Evolutionary conservation across 345 rosid species (phyloP).

Genomic region (Punica granatum): DNA sequence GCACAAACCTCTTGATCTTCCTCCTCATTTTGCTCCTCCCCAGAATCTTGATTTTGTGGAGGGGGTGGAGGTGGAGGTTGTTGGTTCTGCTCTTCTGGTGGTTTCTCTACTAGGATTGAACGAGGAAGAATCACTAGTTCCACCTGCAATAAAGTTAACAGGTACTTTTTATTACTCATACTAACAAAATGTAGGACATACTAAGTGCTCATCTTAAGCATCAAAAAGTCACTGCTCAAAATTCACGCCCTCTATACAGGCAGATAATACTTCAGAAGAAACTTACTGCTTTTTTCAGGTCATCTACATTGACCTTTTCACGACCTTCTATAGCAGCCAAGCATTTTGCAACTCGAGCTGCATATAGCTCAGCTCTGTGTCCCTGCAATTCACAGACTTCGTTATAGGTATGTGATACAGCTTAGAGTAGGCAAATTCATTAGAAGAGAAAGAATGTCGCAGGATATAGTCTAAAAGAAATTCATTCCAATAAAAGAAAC

Average conservation of each 20-base stretch:
- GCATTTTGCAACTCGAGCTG: constrained; percentile 92
- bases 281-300: constrained; percentile 93
- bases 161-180: background rate
- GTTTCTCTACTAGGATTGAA: constrained; percentile 63
- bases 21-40: constrained; percentile 76
- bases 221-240: background rate
- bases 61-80: constrained; percentile 96
- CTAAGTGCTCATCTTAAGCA: background rate
- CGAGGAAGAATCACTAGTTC: constrained; percentile 96
- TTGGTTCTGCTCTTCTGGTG: constrained; percentile 85
- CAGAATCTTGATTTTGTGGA: constrained; percentile 72
- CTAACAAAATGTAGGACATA: background rate
- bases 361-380: constrained; percentile 92
- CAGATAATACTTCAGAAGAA: constrained; percentile 16
- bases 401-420: background rate
- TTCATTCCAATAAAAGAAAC: background rate
- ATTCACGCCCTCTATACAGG: background rate
- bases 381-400: constrained; percentile 42
- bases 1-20: constrained; percentile 70
- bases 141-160: constrained; percentile 41
- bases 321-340: constrained; percentile 93
- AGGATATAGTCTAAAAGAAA: background rate
- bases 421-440: background rate
- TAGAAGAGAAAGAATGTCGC: background rate
- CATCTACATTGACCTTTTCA: constrained; percentile 85